Evolutionary conservation across 495 filamentous ascomycete species (phyloP).

Genomic region (Xylaria acuta): DNA sequence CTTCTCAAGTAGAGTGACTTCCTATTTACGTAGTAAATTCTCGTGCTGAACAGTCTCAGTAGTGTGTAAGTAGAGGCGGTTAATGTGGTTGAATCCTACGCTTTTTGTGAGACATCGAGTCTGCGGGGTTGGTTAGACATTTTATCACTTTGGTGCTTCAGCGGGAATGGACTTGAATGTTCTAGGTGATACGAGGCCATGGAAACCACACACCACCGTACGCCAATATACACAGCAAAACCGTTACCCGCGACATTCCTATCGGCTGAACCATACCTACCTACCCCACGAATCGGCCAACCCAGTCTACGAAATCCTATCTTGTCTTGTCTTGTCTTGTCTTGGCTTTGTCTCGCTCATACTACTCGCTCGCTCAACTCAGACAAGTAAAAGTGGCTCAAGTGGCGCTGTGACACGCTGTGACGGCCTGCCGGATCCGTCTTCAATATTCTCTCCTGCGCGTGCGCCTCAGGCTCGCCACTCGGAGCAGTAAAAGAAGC

Average conservation of each 20-base stretch:
- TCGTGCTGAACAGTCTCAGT: neutral
- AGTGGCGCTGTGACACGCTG: neutral
- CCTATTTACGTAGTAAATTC: too few species aligned
- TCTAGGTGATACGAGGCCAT: neutral
- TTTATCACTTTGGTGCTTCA: neutral
- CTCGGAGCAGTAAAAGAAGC: neutral
- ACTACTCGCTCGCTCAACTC: too few species aligned
- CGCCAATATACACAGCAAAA: too few species aligned
- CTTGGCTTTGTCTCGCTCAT: too few species aligned
- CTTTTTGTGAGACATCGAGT: neutral
- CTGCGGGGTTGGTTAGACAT: too few species aligned
- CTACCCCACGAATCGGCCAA: neutral
- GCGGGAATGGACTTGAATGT: neutral
- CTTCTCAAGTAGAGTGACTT: too few species aligned
- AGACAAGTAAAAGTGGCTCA: neutral
- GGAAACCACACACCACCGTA: neutral
- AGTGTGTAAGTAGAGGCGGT: too few species aligned
- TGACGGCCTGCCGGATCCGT: neutral
- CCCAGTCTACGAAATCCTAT: neutral
- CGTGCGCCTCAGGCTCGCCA: neutral
- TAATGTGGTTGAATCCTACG: neutral
- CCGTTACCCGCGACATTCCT: too few species aligned
- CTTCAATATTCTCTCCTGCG: neutral
- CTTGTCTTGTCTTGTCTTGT: neutral
- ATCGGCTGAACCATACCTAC: neutral